Percentiles rank a stretch among this genome's conserved stretches.
phyloP scores from a whole-genome alignment of 768 basidiomycete species.

The Boletus vinaceobasis region DNA sequence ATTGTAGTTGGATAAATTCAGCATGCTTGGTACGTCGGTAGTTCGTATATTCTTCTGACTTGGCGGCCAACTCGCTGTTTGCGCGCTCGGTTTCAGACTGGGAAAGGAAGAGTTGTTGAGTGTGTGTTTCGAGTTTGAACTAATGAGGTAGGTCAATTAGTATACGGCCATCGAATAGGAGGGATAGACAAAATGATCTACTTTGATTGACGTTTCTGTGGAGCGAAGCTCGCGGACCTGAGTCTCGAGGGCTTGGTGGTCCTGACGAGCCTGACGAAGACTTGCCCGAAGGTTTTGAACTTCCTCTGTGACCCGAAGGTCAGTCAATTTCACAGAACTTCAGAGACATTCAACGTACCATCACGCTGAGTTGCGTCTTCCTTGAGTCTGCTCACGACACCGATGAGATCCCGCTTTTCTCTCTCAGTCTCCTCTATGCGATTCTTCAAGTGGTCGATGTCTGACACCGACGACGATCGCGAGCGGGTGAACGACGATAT shows the following conservation, averaged over 20 bases:
- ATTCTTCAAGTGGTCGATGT: constrained; percentile 54
- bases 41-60: constrained; percentile 80
- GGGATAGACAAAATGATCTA: constrained; percentile 25
- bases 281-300: constrained; percentile 62
- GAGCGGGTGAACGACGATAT: constrained; percentile 55
- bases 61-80: constrained; percentile 61
- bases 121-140: constrained; percentile 84
- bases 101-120: constrained; percentile 77
- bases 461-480: constrained; percentile 59
- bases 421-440: constrained; percentile 74
- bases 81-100: constrained; percentile 74
- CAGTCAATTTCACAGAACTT: neutral
- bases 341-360: constrained; percentile 44
- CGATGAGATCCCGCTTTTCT: constrained; percentile 87
- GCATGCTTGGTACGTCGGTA: constrained; percentile 80
- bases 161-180: neutral
- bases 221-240: constrained; percentile 73
- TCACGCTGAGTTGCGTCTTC: constrained; percentile 72
- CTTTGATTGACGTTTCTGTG: constrained; percentile 73
- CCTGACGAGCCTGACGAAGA: constrained; percentile 73
- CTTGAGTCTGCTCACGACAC: constrained; percentile 78
- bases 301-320: constrained; percentile 49
- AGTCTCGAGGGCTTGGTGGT: constrained; percentile 62
- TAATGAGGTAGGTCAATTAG: constrained; percentile 26
- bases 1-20: constrained; percentile 72